Percentiles rank a stretch among this genome's conserved stretches.
phyloP scores from a whole-genome alignment of 768 basidiomycete genomes.

The Mycena rebaudengoi region DNA sequence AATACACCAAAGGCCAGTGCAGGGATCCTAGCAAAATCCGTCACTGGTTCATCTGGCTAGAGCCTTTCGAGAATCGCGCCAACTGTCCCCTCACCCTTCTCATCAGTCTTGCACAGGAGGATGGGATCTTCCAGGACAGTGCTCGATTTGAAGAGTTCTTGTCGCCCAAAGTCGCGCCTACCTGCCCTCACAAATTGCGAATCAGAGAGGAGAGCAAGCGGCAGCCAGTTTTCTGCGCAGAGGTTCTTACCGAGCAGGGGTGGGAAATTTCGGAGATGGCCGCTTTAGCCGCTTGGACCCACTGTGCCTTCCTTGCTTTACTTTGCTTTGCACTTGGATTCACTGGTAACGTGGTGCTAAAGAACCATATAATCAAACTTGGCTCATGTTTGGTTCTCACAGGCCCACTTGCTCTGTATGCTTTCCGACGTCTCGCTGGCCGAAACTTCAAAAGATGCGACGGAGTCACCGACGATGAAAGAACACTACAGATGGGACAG shows the following conservation, averaged over 20 bases:
- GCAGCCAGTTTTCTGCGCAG: background rate
- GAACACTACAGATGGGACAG: no score
- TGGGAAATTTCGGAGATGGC: background rate
- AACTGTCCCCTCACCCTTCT: background rate
- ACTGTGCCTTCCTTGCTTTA: no score
- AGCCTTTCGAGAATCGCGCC: no score
- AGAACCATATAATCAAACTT: no score
- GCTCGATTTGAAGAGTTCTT: background rate
- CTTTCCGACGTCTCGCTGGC: no score
- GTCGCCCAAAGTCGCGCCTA: background rate
- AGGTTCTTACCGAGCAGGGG: background rate
- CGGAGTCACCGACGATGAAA: no score
- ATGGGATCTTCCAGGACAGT: background rate
- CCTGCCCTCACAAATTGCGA: background rate
- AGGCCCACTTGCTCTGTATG: no score
- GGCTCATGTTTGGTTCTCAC: no score
- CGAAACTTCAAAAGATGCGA: no score
- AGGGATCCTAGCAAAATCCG: background rate
- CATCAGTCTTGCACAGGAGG: background rate
- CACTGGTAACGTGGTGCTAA: no score
- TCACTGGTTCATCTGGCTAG: background rate
- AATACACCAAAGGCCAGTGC: background rate
- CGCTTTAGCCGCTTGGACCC: background rate
- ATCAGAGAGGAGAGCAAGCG: background rate
- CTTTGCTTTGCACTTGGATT: no score